Evolutionary conservation across 2,329 filamentous ascomycete species (phyloP).

Genomic region (Chaetomiaceae sp.): DNA sequence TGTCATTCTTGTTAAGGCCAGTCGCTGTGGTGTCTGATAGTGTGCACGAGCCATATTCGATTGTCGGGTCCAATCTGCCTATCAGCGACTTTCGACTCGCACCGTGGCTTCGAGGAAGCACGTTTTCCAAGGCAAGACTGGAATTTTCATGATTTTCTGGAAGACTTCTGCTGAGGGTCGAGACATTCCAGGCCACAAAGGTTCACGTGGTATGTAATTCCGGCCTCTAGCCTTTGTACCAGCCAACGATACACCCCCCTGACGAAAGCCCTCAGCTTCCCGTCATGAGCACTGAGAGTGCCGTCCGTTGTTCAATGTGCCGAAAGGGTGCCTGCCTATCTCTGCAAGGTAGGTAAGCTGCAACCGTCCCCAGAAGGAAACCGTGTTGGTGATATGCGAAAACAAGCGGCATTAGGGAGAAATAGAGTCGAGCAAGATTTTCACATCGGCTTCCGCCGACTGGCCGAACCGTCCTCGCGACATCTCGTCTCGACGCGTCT

Average conservation of each 20-base stretch:
- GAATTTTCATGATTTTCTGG: too few species aligned
- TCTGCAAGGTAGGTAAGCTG: neutral
- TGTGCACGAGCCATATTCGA: slow-evolving; percentile 13
- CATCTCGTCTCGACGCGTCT: neutral
- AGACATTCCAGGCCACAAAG: too few species aligned
- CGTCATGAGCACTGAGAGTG: too few species aligned
- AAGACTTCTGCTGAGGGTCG: too few species aligned
- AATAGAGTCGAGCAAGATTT: slow-evolving; percentile 3
- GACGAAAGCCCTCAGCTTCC: too few species aligned
- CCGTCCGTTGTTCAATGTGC: too few species aligned
- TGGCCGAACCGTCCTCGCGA: neutral
- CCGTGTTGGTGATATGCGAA: slow-evolving; percentile 9
- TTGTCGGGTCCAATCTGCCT: slow-evolving; percentile 5
- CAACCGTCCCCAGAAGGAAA: neutral
- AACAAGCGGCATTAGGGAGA: slow-evolving; percentile 3
- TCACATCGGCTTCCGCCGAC: neutral
- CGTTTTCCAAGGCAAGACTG: neutral
- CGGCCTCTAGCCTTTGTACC: too few species aligned
- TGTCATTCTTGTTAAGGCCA: neutral
- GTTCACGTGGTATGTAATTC: too few species aligned
- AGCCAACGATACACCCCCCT: too few species aligned
- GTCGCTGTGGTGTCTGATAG: neutral
- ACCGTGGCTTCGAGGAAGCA: neutral
- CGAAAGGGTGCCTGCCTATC: too few species aligned
- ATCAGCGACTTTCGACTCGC: neutral